These are phyloP conservation scores for Suillus subluteus DNA, from an alignment of 768 basidiomycete genomes.

Conservation along the genomic window DNA sequence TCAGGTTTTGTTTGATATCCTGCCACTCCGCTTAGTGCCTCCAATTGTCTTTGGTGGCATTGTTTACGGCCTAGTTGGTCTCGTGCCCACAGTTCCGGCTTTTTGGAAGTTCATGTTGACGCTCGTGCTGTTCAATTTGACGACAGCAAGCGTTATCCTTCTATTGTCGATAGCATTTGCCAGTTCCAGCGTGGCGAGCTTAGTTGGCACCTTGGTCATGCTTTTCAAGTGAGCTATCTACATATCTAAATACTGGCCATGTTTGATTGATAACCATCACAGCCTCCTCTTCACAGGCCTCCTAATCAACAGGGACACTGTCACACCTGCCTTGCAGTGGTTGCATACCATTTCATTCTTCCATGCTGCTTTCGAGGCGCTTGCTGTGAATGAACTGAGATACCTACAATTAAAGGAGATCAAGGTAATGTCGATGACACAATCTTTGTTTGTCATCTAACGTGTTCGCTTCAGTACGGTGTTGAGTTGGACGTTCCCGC, in stretches of 20 bases:
- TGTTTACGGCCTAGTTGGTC: constrained; percentile 91
- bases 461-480: constrained; percentile 67
- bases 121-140: constrained; percentile 94
- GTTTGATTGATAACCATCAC: constrained; percentile 13
- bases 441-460: neutral
- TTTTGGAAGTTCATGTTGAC: constrained; percentile 99
- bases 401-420: constrained; percentile 92
- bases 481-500: constrained; percentile 96
- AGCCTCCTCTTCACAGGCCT: constrained; percentile 96
- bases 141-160: constrained; percentile 90
- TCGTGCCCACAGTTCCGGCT: constrained; percentile 84
- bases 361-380: constrained; percentile 97
- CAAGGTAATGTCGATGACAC: constrained; percentile 54
- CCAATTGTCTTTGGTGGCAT: constrained; percentile 96
- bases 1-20: constrained; percentile 93
- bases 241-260: constrained; percentile 13
- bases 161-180: constrained; percentile 89
- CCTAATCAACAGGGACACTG: constrained; percentile 90
- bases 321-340: constrained; percentile 76
- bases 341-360: constrained; percentile 94
- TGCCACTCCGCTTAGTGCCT: constrained; percentile 92
- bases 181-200: constrained; percentile 85
- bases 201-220: constrained; percentile 96
- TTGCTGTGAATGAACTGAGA: constrained; percentile 96
- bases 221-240: constrained; percentile 85